phyloP scores from a whole-genome alignment of 208 protist species.

The Phytomonas sp. region DNA sequence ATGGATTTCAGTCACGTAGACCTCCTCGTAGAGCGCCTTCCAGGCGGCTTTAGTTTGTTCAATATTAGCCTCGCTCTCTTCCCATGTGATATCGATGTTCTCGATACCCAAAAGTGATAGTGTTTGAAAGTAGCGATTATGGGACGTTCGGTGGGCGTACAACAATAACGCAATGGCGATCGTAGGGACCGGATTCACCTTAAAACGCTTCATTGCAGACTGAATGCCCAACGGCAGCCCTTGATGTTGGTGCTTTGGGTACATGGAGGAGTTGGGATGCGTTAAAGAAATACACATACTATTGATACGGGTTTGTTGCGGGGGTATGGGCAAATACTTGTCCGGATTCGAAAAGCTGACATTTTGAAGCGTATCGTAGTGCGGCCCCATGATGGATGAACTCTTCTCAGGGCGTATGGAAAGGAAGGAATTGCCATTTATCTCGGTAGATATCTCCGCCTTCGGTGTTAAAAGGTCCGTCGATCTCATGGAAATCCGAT shows the following conservation, averaged over 20 bases:
- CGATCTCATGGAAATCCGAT: slow-evolving; percentile 24
- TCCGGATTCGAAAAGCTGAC: slow-evolving; percentile 19
- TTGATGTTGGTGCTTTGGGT: too few species aligned
- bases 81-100: slow-evolving; percentile 60
- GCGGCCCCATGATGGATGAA: slow-evolving; percentile 46
- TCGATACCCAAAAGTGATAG: slow-evolving; percentile 70
- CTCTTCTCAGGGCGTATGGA: slow-evolving; percentile 19
- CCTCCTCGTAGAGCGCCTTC: slow-evolving; percentile 60
- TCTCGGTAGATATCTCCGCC: too few species aligned
- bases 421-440: slow-evolving; percentile 29
- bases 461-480: slow-evolving; percentile 29
- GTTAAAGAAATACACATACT: too few species aligned
- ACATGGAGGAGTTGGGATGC: too few species aligned
- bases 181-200: slow-evolving; percentile 53
- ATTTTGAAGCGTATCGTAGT: slow-evolving; percentile 48
- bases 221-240: too few species aligned
- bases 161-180: slow-evolving; percentile 68
- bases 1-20: slow-evolving; percentile 43
- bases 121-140: slow-evolving; percentile 75
- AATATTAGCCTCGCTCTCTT: slow-evolving; percentile 18
- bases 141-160: slow-evolving; percentile 65
- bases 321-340: slow-evolving; percentile 38
- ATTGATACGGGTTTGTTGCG: not conserved
- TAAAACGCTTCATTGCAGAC: slow-evolving; percentile 20
- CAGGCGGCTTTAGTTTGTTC: slow-evolving; percentile 52